phyloP scores from a whole-genome alignment of 192 early-diverging fungal genomes.

The Funneliformis geosporum region DNA sequence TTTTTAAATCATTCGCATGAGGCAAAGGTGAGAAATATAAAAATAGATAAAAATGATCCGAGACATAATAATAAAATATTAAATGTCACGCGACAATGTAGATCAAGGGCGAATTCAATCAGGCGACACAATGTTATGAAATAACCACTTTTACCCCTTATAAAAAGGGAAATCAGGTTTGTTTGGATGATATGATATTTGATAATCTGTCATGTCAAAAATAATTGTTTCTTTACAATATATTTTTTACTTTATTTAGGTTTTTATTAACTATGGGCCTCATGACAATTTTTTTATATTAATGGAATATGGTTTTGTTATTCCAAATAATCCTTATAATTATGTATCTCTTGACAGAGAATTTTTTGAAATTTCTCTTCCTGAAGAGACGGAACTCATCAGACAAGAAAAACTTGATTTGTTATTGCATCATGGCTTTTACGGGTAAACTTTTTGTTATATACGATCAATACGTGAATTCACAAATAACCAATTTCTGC shows the following conservation, averaged over 20 bases:
- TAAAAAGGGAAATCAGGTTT: conserved; percentile 59
- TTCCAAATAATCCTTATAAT: conserved; percentile 55
- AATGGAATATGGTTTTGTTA: conserved; percentile 60
- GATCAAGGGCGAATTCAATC: conserved; percentile 54
- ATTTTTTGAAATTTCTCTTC: conserved; percentile 41
- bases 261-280: conserved; percentile 61
- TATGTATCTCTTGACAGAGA: conserved; percentile 52
- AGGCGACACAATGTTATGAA: conserved; percentile 58
- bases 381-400: conserved; percentile 37
- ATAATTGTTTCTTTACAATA: neutral
- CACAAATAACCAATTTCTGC: neutral
- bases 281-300: conserved; percentile 60
- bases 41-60: conserved; percentile 28
- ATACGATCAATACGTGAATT: neutral
- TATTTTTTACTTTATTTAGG: conserved; percentile 28
- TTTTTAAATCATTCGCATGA: conserved; percentile 70
- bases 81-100: conserved; percentile 3
- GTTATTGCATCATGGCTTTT: conserved; percentile 48
- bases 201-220: neutral
- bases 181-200: neutral
- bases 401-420: conserved; percentile 44
- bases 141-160: conserved; percentile 63
- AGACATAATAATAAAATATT: neutral
- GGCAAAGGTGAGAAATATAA: conserved; percentile 50
- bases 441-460: conserved; percentile 38